Base-by-base conservation (phyloP, 345 rosid species). In the Aquilaria yunnanensis region DNA sequence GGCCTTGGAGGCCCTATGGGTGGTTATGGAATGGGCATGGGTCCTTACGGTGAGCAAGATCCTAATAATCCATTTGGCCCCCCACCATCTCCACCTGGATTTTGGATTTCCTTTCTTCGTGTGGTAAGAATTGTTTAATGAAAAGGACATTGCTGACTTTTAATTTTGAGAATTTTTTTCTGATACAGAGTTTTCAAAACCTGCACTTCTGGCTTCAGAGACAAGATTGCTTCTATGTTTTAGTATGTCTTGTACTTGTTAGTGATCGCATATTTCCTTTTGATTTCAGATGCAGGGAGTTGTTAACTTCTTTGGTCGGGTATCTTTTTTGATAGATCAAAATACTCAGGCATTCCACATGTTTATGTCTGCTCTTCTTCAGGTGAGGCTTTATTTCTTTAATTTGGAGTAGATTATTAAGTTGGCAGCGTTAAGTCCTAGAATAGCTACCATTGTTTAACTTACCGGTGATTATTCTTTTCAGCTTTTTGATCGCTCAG, bases 61-160 rank as follows among this genome's bases (percentile, higher is more conserved):
- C 96, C 90, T 2, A 93, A 90, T 64, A 83, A 90, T 77, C 97
- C 97, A 56, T 80, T 59, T 71, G 93, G 88, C 52, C 78, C 72
- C 68, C 96, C 97, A 33, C 67, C 97, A 41, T 81, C 94, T 60
- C 97, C 99, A n/a, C 99, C 99, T 29, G 88, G 99, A 59, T 91
- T 95, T 69, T 95, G 99, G 99, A 83, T 95, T 63, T 91, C 97
- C 61, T 91, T 95, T 72, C 91, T 91, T 58, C 83, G 76, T 2
- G 96, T 90, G 93, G 99, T 95, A 75, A 74, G 78, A 29, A 47
- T 37, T 52, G 12, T 9, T 14, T 10, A 41, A 2, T 11, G 37
- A 34, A 49, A 12, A 46, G 47, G 45, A 16, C 11, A 47, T 61
- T n/a, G 46, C 59, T 23, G 34, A 51, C 9, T 68, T 48, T 46